Evolutionary conservation across 257 asterid species (phyloP).

Genomic region (Ehretia macrophylla): DNA sequence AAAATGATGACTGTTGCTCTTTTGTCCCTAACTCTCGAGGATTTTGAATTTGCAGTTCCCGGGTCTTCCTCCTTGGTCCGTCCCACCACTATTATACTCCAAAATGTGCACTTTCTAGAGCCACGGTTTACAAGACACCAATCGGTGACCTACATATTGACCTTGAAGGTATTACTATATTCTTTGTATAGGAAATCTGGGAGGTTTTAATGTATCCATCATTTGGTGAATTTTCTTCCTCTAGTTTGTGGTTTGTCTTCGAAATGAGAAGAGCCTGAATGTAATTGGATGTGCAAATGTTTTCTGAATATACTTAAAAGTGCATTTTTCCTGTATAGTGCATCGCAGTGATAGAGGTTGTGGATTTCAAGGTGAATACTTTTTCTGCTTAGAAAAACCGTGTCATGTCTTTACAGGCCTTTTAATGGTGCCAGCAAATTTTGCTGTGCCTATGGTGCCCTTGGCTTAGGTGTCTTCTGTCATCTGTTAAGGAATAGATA

Average conservation of each 20-base stretch:
- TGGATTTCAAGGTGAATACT: no score
- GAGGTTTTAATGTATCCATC: neutral
- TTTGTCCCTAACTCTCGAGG: neutral
- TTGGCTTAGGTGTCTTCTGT: neutral
- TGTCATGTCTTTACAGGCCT: no score
- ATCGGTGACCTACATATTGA: constrained; percentile 90
- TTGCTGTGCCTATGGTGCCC: neutral
- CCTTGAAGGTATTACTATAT: constrained; percentile 59
- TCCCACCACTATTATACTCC: constrained; percentile 94
- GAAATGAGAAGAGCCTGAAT: no score
- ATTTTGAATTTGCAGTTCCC: constrained; percentile 50
- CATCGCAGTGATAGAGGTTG: no score
- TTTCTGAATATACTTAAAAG: no score
- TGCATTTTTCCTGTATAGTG: no score
- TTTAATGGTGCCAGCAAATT: no score
- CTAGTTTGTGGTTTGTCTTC: neutral
- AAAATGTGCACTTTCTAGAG: constrained; percentile 86
- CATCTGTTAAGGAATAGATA: no score
- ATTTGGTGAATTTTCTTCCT: constrained; percentile 1
- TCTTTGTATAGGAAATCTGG: neutral
- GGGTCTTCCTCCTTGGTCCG: constrained; percentile 96
- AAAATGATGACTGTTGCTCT: constrained; percentile 1
- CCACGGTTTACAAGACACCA: constrained; percentile 83
- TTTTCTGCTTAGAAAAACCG: no score
- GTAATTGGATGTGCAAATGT: no score